A percentile compares a stretch with the other conserved stretches of the same genome.
Conservation (phyloP, 2,329 filamentous ascomycete genomes). For the Periglandula ipomoeae region DNA sequence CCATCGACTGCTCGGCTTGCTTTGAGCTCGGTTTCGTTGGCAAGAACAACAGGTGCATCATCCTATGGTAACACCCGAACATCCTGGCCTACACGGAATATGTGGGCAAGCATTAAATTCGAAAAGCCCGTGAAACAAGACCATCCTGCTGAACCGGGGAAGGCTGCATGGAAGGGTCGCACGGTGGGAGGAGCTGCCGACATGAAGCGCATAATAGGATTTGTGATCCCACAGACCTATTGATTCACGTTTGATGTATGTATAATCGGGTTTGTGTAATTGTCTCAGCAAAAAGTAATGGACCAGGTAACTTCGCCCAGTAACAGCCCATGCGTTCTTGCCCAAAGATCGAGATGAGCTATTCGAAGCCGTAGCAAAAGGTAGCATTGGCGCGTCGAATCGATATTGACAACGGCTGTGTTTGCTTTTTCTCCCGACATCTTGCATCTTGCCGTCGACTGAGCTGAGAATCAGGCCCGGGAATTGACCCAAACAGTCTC, state of each 20-base stretch:
- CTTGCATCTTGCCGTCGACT: neutral
- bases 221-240: neutral
- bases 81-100: neutral
- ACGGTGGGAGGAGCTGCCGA: neutral
- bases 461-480: neutral
- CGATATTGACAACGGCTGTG: no score
- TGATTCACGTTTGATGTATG: neutral
- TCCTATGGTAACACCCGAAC: neutral
- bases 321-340: no score
- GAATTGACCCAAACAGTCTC: neutral
- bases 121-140: neutral
- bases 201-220: neutral
- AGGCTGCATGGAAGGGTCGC: conserved; percentile 1
- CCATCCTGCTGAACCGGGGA: neutral
- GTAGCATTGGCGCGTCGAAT: no score
- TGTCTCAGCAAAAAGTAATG: no score
- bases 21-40: neutral
- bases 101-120: neutral
- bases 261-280: no score
- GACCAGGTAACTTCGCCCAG: no score
- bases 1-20: neutral
- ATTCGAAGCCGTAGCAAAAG: no score
- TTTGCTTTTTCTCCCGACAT: neutral
- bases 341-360: no score
- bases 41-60: neutral